phyloP scores from a whole-genome alignment of 345 rosid genomes.

The Populus tremula region DNA sequence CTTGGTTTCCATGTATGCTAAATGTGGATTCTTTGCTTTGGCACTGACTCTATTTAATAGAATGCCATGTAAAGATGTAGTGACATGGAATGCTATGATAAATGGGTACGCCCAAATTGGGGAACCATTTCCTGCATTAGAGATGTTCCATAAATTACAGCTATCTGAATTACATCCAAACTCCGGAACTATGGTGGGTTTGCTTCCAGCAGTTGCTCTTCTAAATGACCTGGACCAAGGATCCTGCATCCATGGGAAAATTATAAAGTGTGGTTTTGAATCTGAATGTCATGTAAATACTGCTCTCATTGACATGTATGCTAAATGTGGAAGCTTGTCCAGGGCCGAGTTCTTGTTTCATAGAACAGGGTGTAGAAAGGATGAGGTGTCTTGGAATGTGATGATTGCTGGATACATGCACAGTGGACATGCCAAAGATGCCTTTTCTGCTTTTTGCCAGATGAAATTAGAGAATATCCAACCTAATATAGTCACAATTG shows the following conservation, averaged over 20 bases:
- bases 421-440: constrained; percentile 49
- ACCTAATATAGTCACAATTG: constrained; percentile 46
- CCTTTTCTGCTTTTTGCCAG: constrained; percentile 39
- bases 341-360: constrained; percentile 45
- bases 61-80: constrained; percentile 49
- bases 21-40: constrained; percentile 36
- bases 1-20: constrained; percentile 58
- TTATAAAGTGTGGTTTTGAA: constrained; percentile 46
- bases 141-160: constrained; percentile 38
- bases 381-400: constrained; percentile 55
- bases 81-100: constrained; percentile 56
- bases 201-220: constrained; percentile 49
- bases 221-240: constrained; percentile 39
- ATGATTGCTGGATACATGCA: constrained; percentile 53
- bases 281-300: constrained; percentile 43
- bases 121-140: constrained; percentile 33
- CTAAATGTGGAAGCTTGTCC: constrained; percentile 49
- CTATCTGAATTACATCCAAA: constrained; percentile 38
- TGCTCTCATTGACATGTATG: constrained; percentile 57
- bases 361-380: constrained; percentile 32
- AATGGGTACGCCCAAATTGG: constrained; percentile 48
- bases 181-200: constrained; percentile 54
- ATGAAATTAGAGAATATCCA: constrained; percentile 44
- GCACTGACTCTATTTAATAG: constrained; percentile 41
- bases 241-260: constrained; percentile 39